These are phyloP conservation scores for Myxozyma vanderwaltii DNA, from an alignment of 805 yeast genomes.

Conservation along the genomic window DNA sequence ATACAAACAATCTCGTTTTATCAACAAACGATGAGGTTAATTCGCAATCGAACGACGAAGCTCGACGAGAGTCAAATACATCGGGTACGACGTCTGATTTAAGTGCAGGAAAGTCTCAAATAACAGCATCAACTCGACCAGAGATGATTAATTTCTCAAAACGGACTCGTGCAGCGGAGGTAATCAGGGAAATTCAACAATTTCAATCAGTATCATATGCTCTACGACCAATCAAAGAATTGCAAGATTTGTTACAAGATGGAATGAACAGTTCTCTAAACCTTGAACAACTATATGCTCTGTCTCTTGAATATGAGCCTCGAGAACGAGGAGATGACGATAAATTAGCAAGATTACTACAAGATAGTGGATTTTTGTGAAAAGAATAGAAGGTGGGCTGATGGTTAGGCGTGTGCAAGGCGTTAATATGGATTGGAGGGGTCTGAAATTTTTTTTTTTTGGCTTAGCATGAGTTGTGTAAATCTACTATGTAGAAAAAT, in stretches of 20 bases:
- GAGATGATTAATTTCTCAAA: slow-evolving; percentile 76
- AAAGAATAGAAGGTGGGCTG: not conserved
- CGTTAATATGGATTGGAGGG: not conserved
- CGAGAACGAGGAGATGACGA: slow-evolving; percentile 35
- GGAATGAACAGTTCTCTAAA: slow-evolving; percentile 65
- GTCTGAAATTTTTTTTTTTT: not conserved
- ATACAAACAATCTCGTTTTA: slow-evolving; percentile 56
- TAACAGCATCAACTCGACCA: not conserved
- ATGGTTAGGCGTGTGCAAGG: not conserved
- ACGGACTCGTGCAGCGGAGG: slow-evolving; percentile 68
- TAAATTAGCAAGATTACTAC: slow-evolving; percentile 41
- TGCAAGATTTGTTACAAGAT: slow-evolving; percentile 51
- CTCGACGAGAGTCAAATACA: not conserved
- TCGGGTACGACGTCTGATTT: not conserved
- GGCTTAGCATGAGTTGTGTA: not conserved
- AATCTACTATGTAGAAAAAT: too few relatives aligned
- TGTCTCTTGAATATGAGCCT: slow-evolving; percentile 77
- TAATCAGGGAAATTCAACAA: slow-evolving; percentile 72
- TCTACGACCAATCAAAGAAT: slow-evolving; percentile 61
- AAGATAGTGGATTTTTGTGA: slow-evolving; percentile 39
- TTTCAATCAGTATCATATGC: slow-evolving; percentile 68
- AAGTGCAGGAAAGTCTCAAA: not conserved
- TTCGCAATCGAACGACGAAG: not conserved
- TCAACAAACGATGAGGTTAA: not conserved
- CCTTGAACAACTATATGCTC: slow-evolving; percentile 77